Evolutionary conservation across 345 rosid genomes (phyloP), one percentile per base, ranked within the genome.

Genomic region (Camelina neglecta): DNA sequence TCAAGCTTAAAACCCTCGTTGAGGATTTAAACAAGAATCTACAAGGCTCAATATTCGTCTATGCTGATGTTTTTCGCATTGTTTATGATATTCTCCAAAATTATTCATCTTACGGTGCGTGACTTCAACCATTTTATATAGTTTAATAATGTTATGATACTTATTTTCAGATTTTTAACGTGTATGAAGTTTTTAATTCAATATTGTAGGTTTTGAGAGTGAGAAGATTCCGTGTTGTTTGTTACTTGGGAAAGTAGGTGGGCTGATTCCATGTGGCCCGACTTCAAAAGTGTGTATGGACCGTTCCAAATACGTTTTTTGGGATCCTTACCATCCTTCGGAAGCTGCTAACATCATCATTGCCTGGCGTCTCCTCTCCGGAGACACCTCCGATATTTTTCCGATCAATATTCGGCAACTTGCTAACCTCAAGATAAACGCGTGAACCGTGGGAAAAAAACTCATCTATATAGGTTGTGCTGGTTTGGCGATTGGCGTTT

Each of bases 171-270:
- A 51, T 12, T 21, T 21, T 21, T 21, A 21, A 21, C 23, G 23
- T 21, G 23, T 21, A 21, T 21, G 23, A 1, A 21, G 0, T 21
- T 21, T 21, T 0, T 21, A 21, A 21, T 21, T 42, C 47, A 8
- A 6, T 55, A 12, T 48, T 29, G 4, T n/a, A 91, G 96, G 97
- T 31, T 87, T 90, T 55, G 92, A 82, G 45, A 85, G 77, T 76
- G 74, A 81, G 57, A 61, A 80, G 76, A 44, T 78, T 2, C 71
- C 96, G 0, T 92, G 97, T 77, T 85, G 96, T 76, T n/a, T 78
- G 8, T 20, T 74, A 1, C 82, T 85, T 0, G 96, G 97, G 47
- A 64, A 51, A 8, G 81, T 64, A 26, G 96, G 92, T 1, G 96
- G 94, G 9, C 72, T 88, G 7, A 64, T 88, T 33, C 97, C 96